Percentiles rank a stretch among this genome's conserved stretches.
These are phyloP conservation scores for Lentinula sp. DNA, from an alignment of 768 basidiomycete species.

Conservation along the genomic window DNA sequence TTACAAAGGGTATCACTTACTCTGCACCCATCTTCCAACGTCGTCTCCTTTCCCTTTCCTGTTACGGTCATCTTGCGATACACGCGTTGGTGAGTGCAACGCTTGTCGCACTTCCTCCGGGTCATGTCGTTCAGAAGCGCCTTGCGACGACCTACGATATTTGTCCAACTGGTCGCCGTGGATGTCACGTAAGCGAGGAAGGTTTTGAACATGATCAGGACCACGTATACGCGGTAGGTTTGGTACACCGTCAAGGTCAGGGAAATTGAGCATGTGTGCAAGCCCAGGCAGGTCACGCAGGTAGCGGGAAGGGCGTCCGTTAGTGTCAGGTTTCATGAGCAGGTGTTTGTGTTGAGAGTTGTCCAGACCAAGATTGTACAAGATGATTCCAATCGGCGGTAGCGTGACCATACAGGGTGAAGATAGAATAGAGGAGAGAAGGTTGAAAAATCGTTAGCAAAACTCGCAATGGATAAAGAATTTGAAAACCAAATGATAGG, in stretches of 20 bases:
- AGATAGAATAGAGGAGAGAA: not conserved
- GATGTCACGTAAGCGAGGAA: not conserved
- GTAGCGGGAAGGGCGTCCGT: not conserved
- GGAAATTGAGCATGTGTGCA: not conserved
- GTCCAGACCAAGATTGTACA: not conserved
- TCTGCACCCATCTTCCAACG: slow-evolving; percentile 34
- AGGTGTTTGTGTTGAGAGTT: not conserved
- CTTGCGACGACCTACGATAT: not conserved
- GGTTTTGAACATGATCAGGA: not conserved
- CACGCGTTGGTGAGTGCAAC: not conserved
- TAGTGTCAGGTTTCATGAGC: not conserved
- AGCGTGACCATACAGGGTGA: not conserved
- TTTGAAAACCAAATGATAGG: not conserved
- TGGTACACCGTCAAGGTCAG: not conserved
- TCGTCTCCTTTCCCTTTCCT: slow-evolving; percentile 15
- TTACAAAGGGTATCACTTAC: slow-evolving; percentile 14
- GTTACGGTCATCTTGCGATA: slow-evolving; percentile 8
- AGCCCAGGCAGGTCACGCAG: not conserved
- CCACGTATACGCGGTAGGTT: not conserved
- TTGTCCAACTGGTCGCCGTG: not conserved
- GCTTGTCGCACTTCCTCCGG: not conserved
- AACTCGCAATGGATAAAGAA: too few species aligned
- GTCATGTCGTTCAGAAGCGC: not conserved
- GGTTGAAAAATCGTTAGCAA: not conserved
- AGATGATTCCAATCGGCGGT: not conserved